Evolutionary conservation across 179 eudicot genomes (phyloP), one percentile per base, ranked within the genome.

Genomic region (Drosera spatulata): DNA sequence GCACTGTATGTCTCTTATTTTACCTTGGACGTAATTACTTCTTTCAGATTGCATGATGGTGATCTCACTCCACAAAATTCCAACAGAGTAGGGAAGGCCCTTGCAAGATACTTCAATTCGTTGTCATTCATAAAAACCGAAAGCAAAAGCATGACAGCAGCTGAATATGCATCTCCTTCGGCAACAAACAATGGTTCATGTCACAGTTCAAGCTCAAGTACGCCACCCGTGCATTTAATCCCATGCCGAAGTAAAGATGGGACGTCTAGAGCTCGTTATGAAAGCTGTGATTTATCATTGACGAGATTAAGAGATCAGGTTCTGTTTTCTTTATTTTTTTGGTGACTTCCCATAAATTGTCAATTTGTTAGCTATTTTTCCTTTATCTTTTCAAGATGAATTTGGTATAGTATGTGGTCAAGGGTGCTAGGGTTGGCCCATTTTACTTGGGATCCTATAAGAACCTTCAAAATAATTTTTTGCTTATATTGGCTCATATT

Each of bases 231-330:
- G 63, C 82, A 80, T 70, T 37, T 83, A 50, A 69, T 88, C 63
- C 97, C 97, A 39, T 63, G 11, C 13, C 80, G 72, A 73, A 66
- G 64, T 49, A 81, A 66, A 64, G 86, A 79, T 66, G 76, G 66
- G 52, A 61, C 70, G 33, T 66, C 65, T 5, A 69, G 70, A 56
- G 68, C 69, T 56, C 72, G 60, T 39, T 68, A 77, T 68, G 88
- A 77, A 60, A 91, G 97, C 55, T 80, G 77, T 69, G 70, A 60
- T 43, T 75, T 78, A 50, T 59, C 61, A 10, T 52, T 91, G 65
- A 77, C 81, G 83, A 82, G 72, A 63, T 68, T 91, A n/a, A 73
- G 91, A 61, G 85, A 85, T 71, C 94, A 85, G 79, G 94, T 83
- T n/a, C n/a, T n/a, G 33, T 50, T 68, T 67, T 51, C 52, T 67